phyloP scores from a whole-genome alignment of 805 yeast genomes.

The Barnettozyma botsteinii region DNA sequence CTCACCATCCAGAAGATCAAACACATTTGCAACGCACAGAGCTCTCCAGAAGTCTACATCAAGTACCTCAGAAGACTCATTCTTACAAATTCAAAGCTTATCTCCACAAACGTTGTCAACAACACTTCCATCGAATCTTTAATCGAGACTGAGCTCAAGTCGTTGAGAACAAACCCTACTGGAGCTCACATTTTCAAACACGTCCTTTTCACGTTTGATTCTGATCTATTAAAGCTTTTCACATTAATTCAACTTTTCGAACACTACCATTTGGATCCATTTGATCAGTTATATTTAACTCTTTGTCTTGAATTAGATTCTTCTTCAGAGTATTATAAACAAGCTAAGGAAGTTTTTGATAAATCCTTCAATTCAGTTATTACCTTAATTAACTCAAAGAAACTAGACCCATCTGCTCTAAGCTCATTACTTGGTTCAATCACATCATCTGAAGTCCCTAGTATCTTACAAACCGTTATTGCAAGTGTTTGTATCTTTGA shows the following conservation, averaged over 20 bases:
- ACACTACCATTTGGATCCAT: constrained; percentile 19
- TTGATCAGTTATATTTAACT: constrained; percentile 20
- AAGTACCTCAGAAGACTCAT: constrained; percentile 29
- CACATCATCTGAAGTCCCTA: constrained; percentile 1
- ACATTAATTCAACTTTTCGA: constrained; percentile 29
- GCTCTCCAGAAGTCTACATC: constrained; percentile 28
- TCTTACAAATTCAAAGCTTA: constrained; percentile 26
- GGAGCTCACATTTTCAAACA: constrained; percentile 7
- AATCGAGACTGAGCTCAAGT: constrained; percentile 22
- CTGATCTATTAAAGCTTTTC: constrained; percentile 26
- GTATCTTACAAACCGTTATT: constrained; percentile 5
- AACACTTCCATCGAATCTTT: constrained; percentile 16
- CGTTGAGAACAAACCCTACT: constrained; percentile 16
- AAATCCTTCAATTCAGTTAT: constrained; percentile 13
- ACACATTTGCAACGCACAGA: constrained; percentile 34
- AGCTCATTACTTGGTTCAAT: constrained; percentile 10
- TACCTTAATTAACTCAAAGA: constrained; percentile 3
- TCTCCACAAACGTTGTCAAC: constrained; percentile 19
- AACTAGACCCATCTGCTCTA: constrained; percentile 3
- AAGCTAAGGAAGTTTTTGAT: constrained; percentile 9
- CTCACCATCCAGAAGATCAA: constrained; percentile 40
- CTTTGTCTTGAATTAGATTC: constrained; percentile 12
- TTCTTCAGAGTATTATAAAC: constrained; percentile 8
- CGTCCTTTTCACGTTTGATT: constrained; percentile 18
- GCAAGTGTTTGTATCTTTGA: constrained; percentile 9